Evolutionary conservation across 169 alveolate species (phyloP), one percentile per base, ranked within the genome.

Genomic region (Miamiensis avidus): DNA sequence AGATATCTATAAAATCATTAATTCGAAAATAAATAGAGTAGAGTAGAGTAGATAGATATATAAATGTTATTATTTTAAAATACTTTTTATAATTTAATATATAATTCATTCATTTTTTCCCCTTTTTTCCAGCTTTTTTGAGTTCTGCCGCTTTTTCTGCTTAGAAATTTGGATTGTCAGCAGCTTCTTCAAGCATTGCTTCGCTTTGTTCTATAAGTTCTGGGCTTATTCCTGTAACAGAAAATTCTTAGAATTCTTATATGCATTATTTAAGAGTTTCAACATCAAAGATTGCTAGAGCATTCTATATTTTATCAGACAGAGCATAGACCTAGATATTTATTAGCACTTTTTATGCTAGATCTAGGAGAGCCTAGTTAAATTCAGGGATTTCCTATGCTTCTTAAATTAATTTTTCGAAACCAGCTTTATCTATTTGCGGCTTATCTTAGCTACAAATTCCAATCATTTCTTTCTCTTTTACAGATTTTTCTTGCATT

Each of bases 141-240:
- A 64, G 75, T 65, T 86, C 90, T 74, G 86, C 85, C 64, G 65
- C 74, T 32, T 86, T 86, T 65, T 86, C 90, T 30, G 64, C 73
- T 29, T 34, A 31, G 29, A 81, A 86, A 28, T 86, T 86, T 26
- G 90, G 90, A 32, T 86, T 86, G 0, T 81, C 82, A 26, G 82
- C 30, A n/a, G 90, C 90, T n/a, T 86, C 90, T 74, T 82, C 86
- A 0, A 86, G 11, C 90, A 86, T 86, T 64, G 81, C 90, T 29
- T 86, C 90, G 26, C 82, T 83, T 73, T 81, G 34, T 32, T 76
- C 64, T 25, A 79, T 79, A 25, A 79, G 27, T 49, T 79, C 84
- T 16, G 86, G 65, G 65, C 81, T 84, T n/a, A 86, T 75, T 0
- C 90, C 90, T 30, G 77, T 81, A 33, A 86, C 84, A 64, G 75